Conservation (phyloP, 2,329 filamentous ascomycete genomes). For the Colletotrichum gigasporum region DNA sequence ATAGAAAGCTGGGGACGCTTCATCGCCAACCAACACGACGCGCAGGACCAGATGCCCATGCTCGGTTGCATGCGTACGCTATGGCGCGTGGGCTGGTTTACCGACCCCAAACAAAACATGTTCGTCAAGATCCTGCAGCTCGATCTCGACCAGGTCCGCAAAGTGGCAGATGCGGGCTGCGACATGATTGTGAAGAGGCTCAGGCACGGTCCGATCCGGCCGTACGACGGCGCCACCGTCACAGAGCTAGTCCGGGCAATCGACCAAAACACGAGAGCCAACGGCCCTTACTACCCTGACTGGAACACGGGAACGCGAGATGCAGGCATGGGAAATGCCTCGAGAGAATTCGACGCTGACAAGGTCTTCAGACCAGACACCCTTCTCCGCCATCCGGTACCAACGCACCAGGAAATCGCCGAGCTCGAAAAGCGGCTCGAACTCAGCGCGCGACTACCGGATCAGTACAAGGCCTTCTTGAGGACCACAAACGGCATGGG, state of each 20-base stretch:
- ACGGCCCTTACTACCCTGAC: not conserved
- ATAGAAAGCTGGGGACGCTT: not conserved
- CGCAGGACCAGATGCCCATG: constrained; percentile 15
- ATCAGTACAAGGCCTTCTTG: constrained; percentile 5
- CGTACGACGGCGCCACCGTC: not conserved
- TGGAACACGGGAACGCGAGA: not conserved
- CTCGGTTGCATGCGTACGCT: constrained; percentile 3
- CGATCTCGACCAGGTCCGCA: not conserved
- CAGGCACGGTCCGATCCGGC: not conserved
- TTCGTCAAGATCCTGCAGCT: not conserved
- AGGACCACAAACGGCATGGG: constrained; percentile 2
- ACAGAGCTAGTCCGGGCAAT: not conserved
- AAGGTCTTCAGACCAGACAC: not conserved
- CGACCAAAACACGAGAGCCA: not conserved
- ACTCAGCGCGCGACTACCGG: not conserved
- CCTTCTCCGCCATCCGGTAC: not conserved
- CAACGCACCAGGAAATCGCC: not conserved
- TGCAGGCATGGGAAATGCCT: not conserved
- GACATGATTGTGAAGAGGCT: not conserved
- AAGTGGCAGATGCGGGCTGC: not conserved
- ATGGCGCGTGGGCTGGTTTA: constrained; percentile 2
- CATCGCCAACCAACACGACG: not conserved
- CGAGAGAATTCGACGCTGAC: not conserved
- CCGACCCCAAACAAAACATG: not conserved
- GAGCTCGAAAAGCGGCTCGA: not conserved